Evolutionary conservation across 2,329 filamentous ascomycete species (phyloP).

Genomic region (Penicillium sp.): DNA sequence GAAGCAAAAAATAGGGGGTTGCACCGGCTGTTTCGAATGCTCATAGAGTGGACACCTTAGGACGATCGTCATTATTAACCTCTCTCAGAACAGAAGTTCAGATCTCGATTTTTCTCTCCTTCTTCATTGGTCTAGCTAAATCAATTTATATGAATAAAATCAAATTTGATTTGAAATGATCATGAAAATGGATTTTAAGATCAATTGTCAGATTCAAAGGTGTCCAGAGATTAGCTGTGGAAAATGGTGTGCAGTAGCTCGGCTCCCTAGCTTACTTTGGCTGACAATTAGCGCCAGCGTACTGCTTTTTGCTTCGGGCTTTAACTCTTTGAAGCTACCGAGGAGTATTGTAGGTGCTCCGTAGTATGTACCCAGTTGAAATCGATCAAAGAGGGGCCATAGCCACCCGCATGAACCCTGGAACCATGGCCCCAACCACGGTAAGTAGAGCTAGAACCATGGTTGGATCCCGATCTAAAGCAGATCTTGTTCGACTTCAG

Average conservation of each 20-base stretch:
- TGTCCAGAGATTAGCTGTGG: background rate
- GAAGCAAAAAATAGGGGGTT: conserved; percentile 7
- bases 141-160: background rate
- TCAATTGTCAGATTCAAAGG: background rate
- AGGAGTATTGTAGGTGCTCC: background rate
- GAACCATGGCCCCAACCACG: background rate
- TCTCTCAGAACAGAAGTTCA: conserved; percentile 2
- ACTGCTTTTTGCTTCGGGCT: background rate
- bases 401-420: background rate
- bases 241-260: conserved; percentile 5
- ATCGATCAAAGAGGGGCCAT: background rate
- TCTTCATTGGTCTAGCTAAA: background rate
- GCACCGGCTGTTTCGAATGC: conserved; percentile 24
- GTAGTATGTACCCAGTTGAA: background rate
- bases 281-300: conserved; percentile 1
- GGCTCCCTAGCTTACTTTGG: background rate
- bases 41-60: conserved; percentile 20
- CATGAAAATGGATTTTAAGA: background rate
- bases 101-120: background rate
- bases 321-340: background rate
- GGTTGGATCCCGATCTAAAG: background rate
- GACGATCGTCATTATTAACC: conserved; percentile 25
- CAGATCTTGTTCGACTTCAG: background rate
- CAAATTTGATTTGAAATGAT: background rate
- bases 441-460: background rate